phyloP scores from a whole-genome alignment of 2,329 filamentous ascomycete species.

The Ophiostoma piceae region DNA sequence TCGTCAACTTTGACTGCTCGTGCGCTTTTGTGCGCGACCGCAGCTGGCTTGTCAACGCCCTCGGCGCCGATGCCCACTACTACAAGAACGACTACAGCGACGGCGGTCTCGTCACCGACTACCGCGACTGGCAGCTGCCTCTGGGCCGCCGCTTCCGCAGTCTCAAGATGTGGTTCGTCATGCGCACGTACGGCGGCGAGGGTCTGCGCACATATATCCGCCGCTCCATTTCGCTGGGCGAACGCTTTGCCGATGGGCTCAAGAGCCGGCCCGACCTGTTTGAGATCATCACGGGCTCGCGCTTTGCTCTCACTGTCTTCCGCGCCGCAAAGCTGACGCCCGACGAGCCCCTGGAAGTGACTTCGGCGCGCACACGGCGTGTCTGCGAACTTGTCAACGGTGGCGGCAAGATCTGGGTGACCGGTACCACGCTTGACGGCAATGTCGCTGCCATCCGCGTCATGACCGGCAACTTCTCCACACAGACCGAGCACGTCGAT shows the following conservation, averaged over 20 bases:
- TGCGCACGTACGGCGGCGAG: constrained; percentile 67
- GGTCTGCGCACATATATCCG: constrained; percentile 71
- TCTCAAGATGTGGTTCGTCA: constrained; percentile 92
- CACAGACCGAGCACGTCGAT: constrained; percentile 67
- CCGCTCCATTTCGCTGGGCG: constrained; percentile 62
- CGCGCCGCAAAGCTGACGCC: constrained; percentile 47
- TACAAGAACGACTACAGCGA: constrained; percentile 71
- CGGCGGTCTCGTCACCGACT: constrained; percentile 81
- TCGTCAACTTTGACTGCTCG: constrained; percentile 85
- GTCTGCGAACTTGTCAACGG: constrained; percentile 72
- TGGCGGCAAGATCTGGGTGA: constrained; percentile 75
- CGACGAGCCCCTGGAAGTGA: constrained; percentile 29
- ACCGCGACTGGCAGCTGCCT: constrained; percentile 95
- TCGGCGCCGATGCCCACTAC: constrained; percentile 67
- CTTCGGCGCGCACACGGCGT: constrained; percentile 59
- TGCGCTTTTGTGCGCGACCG: constrained; percentile 74
- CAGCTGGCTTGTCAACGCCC: constrained; percentile 68
- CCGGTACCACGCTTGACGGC: constrained; percentile 66
- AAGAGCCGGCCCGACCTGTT: constrained; percentile 54
- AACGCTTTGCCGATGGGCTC: constrained; percentile 61
- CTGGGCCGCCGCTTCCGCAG: constrained; percentile 82
- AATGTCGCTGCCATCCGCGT: constrained; percentile 70
- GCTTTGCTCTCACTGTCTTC: constrained; percentile 75
- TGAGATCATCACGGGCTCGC: constrained; percentile 65
- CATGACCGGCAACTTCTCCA: constrained; percentile 64